Base-by-base conservation (phyloP, 1,284 basidiomycete genomes). In the Schizophyllum amplum region DNA sequence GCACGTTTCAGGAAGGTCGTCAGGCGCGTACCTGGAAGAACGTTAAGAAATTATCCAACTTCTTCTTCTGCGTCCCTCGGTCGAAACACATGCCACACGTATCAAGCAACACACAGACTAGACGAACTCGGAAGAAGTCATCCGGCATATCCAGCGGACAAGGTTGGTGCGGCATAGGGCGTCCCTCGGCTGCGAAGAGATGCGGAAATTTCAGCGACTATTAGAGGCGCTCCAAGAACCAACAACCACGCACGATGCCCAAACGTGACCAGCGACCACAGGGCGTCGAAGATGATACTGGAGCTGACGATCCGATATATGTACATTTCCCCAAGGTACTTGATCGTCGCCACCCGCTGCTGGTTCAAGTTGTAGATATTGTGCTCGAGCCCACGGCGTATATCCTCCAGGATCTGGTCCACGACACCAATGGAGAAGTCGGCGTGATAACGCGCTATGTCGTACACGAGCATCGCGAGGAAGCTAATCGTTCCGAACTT, bases 11-110 rank as follows among this genome's bases (percentile, higher is more conserved):
- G 22, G 24, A 53, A 13, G 21, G 42, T 22, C 49, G 46, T 4
- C 25, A 52, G 47, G 49, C 20, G 51, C 71, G 65, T 65, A 94
- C 92, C 79, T 98, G 94, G 71, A 98, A 94, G 71, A 98, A 95
- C 9, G 83, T 80, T 60, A 99, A 72, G 69, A 96, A 97, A 63
- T 88, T 90, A 70, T 98, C 95, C 11, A 99, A 75, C 68, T 94
- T 97, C 73, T 89, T 90, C 71, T 86, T 90, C 66, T 94, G 87
- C 5, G 88, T 86, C 2, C 95, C 95, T 50, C 89, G 84, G 69
- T 97, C 94, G 70, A 99, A 98, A 72, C 95, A 98, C 78, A 93
- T 90, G n/a, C 95, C 97, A 69, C 94, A 97, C 0, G 94, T 94
- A 68, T 98, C 95, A 22, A 99, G 78, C 50, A 99, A 75, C 5